Evolutionary conservation across 176 grass and related monocot genomes (phyloP).

Genomic region (Phyllostachys edulis): DNA sequence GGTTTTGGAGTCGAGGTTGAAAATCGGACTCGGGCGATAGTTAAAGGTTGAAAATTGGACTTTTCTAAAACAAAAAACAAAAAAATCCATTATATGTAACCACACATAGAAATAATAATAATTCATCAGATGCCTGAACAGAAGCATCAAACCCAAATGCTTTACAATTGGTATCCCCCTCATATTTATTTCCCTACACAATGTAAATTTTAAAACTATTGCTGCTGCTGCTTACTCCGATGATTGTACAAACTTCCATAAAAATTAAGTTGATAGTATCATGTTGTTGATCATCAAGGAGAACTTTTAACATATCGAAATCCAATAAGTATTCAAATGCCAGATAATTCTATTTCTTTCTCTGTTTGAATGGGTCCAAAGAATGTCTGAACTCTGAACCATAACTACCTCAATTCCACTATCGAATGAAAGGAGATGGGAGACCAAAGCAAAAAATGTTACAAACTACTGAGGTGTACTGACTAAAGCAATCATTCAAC

Average conservation of each 20-base stretch:
- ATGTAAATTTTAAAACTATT: neutral
- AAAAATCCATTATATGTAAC: neutral
- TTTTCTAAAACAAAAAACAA: too few species aligned
- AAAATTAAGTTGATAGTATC: neutral
- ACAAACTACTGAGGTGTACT: neutral
- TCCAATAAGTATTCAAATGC: neutral
- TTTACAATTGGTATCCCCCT: neutral
- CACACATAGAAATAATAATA: neutral
- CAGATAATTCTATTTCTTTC: neutral
- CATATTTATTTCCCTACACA: neutral
- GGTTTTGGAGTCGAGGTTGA: too few species aligned
- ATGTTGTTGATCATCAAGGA: neutral
- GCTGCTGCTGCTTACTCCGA: neutral
- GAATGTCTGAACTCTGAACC: neutral
- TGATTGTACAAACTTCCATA: neutral
- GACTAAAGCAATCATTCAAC: neutral
- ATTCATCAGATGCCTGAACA: neutral
- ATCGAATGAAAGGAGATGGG: neutral
- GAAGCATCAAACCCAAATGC: neutral
- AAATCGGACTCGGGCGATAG: too few species aligned
- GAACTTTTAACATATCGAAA: neutral
- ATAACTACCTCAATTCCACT: neutral
- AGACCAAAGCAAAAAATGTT: neutral
- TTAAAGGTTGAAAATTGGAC: too few species aligned
- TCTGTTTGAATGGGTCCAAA: neutral